Base-by-base conservation (phyloP, 2,329 filamentous ascomycete species). In the Claviceps capensis region DNA sequence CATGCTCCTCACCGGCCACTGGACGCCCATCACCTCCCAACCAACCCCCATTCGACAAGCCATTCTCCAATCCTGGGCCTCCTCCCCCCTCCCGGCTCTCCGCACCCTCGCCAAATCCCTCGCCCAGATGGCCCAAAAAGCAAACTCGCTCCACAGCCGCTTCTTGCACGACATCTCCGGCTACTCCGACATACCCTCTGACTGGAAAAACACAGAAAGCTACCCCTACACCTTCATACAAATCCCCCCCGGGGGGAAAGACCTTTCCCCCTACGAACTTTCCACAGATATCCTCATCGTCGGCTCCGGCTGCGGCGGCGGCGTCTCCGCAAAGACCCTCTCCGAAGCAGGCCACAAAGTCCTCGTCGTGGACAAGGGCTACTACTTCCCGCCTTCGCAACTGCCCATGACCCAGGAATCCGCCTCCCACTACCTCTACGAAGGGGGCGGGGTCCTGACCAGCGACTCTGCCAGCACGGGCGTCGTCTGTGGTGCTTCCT, bases 281-380 rank as follows among this genome's bases (percentile, higher is more conserved):
- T 80, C 88, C 51, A 84, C 86, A 0, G 91, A 96, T 64, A 81
- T 95, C 1, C 80, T 95, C 42, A 82, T 96, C 53, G 76, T 96
- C 19, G 90, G 90, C 2, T 93, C 86, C 40, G 90, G 90, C 30
- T 94, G 87, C 59, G 90, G 90, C 56, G 89, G 86, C 42, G 87
- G 77, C 9, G 88, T 95, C 0, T 79, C 77, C 38, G 89, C 90
- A 23, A 90, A 90, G 66, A 84, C 86, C 49, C 70, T 95, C 1
- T 80, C 89, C 9, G 83, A 89, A 65, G 85, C 83, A 1, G 87
- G 86, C 4, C 74, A 86, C 56, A 73, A 74, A 19, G 88, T 95
- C 30, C 65, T 95, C 4, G 86, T 96, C 1, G 82, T 88, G 3
- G 88, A 94, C 58, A 93, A 93, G 63, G 80, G 79, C 1, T 88